phyloP scores from a whole-genome alignment of 2,329 filamentous ascomycete species.

The Neurospora sp. region DNA sequence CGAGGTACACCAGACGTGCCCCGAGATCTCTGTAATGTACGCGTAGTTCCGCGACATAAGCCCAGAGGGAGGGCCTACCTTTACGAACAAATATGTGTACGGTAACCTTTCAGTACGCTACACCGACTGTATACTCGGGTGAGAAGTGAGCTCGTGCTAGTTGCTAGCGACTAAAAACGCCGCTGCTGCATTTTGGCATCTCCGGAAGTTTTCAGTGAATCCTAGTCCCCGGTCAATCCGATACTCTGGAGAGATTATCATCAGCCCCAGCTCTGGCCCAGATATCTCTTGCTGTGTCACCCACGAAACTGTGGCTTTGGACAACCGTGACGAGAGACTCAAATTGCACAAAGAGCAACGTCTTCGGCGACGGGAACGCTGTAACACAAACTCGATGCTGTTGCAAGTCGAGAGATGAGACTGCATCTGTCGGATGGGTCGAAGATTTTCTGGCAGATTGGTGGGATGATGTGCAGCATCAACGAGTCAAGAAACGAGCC shows the following conservation, averaged over 20 bases:
- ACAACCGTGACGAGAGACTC: neutral
- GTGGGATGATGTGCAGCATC: constrained; percentile 19
- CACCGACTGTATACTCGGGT: neutral
- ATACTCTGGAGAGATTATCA: neutral
- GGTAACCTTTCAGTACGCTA: neutral
- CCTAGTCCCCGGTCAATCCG: neutral
- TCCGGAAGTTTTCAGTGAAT: neutral
- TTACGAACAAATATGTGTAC: neutral
- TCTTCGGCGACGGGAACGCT: neutral
- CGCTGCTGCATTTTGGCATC: neutral
- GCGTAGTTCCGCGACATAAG: neutral
- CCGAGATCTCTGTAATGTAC: neutral
- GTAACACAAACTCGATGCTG: neutral
- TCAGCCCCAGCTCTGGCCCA: neutral
- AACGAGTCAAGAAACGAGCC: constrained; percentile 20
- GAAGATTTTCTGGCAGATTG: constrained; percentile 3
- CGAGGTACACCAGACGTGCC: neutral
- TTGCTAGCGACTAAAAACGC: neutral
- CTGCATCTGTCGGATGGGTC: neutral
- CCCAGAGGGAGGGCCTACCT: neutral
- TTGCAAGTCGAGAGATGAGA: neutral
- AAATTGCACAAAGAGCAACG: neutral
- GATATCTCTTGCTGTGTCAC: neutral
- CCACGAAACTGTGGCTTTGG: neutral
- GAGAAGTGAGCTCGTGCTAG: neutral